Evolutionary conservation across 2,329 filamentous ascomycete genomes (phyloP), one percentile per base, ranked within the genome.

Genomic region (Fusarium stilboides): DNA sequence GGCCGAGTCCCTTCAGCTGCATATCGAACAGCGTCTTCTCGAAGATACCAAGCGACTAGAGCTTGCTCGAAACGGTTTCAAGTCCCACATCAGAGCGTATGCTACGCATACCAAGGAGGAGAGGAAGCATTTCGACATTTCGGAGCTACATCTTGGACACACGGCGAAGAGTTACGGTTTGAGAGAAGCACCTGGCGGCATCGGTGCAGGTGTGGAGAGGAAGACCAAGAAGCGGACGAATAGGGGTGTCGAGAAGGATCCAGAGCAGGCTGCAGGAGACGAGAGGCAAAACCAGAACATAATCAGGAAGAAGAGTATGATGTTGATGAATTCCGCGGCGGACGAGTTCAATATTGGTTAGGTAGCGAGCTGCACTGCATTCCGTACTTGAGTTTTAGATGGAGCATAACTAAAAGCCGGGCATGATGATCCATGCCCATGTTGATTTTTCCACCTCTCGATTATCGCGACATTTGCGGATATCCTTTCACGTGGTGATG

Each of bases 81-180:
- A 97, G 77, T 96, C 93, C 51, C 94, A 98, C 76, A 91, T 99
- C 56, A 88, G 96, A 56, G 96, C 96, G 1, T 99, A 99, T 78
- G 94, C 96, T 4, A 99, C 96, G 1, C 96, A 99, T 79, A 88
- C 95, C 28, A 91, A 92, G 31, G 90, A 91, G 43, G 96, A 99
- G 82, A 87, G 96, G 53, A 84, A 85, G 53, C 94, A 92, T 77
- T 99, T 99, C 78, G 93, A 98, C 78, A 97, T 98, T 80, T 94
- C 93, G 63, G 89, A 93, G 75, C 82, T 99, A 46, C 96, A 99
- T 78, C 82, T 98, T 9, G 96, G 96, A 5, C 96, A 99, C 83
- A 84, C 96, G 69, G 95, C 95, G 9, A 99, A 99, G 84, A 93
- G 92, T 26, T 99, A 97, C 77, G 96, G 91, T 3, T 82, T 99